phyloP scores from a whole-genome alignment of 805 yeast species.

The Metschnikowia colocasiae region DNA sequence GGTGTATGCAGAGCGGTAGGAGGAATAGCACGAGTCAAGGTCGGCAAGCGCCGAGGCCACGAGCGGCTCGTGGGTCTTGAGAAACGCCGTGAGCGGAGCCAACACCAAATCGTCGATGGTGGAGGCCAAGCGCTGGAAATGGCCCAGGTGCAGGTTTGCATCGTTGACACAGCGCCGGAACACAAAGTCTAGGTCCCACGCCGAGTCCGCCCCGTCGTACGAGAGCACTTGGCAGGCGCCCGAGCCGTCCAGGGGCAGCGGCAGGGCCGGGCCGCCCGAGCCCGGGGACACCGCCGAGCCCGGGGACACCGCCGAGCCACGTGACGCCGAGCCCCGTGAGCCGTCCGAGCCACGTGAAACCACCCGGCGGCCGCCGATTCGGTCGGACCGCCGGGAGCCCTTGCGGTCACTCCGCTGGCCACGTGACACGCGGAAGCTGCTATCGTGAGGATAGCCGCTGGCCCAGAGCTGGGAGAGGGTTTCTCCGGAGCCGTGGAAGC shows the following conservation, averaged over 20 bases:
- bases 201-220: not conserved
- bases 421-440: constrained; percentile 21
- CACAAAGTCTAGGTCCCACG: constrained; percentile 12
- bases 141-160: constrained; percentile 12
- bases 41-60: constrained; percentile 22
- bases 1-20: constrained; percentile 24
- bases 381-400: not conserved
- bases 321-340: too few species aligned
- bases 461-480: constrained; percentile 27
- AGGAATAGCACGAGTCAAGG: constrained; percentile 22
- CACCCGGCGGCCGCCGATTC: not conserved
- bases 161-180: constrained; percentile 14
- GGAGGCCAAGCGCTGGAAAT: constrained; percentile 26
- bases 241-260: not conserved
- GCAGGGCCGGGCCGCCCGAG: not conserved
- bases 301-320: too few species aligned
- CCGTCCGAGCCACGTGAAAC: not conserved
- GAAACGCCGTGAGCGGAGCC: constrained; percentile 31
- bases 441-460: constrained; percentile 22
- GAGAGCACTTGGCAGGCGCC: not conserved
- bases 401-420: constrained; percentile 7
- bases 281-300: too few species aligned
- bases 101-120: constrained; percentile 34
- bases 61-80: constrained; percentile 36
- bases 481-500: constrained; percentile 35